These are phyloP conservation scores for Alloascoidea africana DNA, from an alignment of 805 yeast genomes.

Conservation along the genomic window DNA sequence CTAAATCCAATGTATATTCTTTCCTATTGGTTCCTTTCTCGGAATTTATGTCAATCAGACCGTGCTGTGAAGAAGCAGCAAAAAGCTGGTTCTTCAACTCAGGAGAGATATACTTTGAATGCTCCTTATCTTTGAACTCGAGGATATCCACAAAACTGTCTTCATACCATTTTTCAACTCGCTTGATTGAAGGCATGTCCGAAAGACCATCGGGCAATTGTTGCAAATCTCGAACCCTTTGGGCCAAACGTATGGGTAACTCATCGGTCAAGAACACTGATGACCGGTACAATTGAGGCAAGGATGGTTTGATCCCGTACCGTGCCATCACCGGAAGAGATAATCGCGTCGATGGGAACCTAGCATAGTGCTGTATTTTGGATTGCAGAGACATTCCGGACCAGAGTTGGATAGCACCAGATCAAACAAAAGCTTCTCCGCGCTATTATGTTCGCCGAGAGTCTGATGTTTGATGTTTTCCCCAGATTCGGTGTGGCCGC, in stretches of 20 bases:
- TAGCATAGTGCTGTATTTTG: conserved; percentile 2
- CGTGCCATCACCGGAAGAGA: conserved; percentile 3
- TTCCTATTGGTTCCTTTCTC: background rate
- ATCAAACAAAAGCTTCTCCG: too few relatives aligned
- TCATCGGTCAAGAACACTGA: background rate
- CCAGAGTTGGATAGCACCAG: too few relatives aligned
- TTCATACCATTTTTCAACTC: conserved; percentile 2
- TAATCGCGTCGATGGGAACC: background rate
- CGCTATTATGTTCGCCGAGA: too few relatives aligned
- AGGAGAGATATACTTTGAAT: background rate
- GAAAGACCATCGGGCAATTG: conserved; percentile 2
- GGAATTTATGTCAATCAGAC: background rate
- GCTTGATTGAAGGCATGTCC: background rate
- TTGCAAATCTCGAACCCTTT: conserved; percentile 3
- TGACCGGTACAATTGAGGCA: conserved; percentile 2
- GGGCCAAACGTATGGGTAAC: conserved; percentile 2
- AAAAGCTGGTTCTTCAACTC: background rate
- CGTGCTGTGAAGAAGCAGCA: conserved; percentile 1
- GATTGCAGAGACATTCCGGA: background rate
- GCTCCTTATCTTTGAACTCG: background rate
- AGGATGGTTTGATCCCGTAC: conserved; percentile 1
- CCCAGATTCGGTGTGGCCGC: too few relatives aligned
- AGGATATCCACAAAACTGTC: conserved; percentile 1
- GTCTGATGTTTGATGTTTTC: too few relatives aligned
- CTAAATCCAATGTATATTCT: background rate